Percentiles rank a stretch among this genome's conserved stretches.
Evolutionary conservation across 805 yeast genomes (phyloP).

Genomic region (Metschnikowia bowlesiae): DNA sequence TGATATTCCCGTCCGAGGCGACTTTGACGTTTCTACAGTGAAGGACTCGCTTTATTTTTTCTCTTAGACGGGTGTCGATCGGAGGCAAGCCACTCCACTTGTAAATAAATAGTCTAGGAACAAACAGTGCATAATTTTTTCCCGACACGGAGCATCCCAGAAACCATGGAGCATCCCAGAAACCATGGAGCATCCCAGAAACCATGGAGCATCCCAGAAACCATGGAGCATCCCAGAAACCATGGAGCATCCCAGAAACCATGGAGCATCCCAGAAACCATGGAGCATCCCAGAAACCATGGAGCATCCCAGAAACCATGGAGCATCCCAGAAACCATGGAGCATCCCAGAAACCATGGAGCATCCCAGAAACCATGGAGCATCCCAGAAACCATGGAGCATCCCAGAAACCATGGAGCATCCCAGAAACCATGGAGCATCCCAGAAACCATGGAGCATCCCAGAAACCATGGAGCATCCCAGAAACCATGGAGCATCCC

Average conservation of each 20-base stretch:
- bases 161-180: neutral
- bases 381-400: neutral
- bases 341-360: neutral
- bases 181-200: too few relatives aligned
- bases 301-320: neutral
- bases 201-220: too few relatives aligned
- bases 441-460: neutral
- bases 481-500: neutral
- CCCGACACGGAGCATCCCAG: neutral
- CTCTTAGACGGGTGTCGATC: conserved; percentile 19
- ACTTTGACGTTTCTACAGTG: conserved; percentile 72
- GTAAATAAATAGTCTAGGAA: conserved; percentile 1
- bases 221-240: too few relatives aligned
- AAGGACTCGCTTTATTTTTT: conserved; percentile 79
- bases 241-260: too few relatives aligned
- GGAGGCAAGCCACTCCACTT: conserved; percentile 1
- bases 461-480: neutral
- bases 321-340: too few relatives aligned
- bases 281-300: too few relatives aligned
- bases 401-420: too few relatives aligned
- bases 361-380: too few relatives aligned
- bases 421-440: neutral
- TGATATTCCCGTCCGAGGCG: conserved; percentile 72
- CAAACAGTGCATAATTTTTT: neutral
- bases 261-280: neutral